These are phyloP conservation scores for Neurospora tetraspora DNA, from an alignment of 495 filamentous ascomycete genomes.

Conservation along the genomic window DNA sequence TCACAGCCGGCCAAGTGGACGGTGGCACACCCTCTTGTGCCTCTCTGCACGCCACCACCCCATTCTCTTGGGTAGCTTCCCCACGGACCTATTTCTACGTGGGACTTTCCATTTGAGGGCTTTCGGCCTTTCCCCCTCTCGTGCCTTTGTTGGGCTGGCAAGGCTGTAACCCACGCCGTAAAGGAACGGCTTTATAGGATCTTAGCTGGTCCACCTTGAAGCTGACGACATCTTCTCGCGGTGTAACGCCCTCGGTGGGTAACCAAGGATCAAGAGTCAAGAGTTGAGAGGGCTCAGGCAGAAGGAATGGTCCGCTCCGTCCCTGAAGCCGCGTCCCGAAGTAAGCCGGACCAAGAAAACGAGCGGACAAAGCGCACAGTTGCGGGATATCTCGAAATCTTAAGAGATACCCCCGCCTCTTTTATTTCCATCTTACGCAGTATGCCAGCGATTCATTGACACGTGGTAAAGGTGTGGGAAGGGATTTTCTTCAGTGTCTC, in stretches of 20 bases:
- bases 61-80: conserved; percentile 5
- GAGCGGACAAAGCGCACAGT: background rate
- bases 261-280: background rate
- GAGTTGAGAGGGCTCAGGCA: background rate
- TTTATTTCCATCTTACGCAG: background rate
- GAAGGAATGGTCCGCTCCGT: background rate
- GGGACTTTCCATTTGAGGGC: background rate
- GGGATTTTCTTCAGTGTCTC: background rate
- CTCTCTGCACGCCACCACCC: conserved; percentile 12
- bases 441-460: conserved; percentile 22
- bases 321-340: background rate
- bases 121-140: background rate
- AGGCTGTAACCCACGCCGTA: background rate
- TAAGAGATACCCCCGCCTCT: conserved; percentile 1
- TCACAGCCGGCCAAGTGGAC: conserved; percentile 26
- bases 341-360: background rate
- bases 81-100: background rate
- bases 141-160: background rate
- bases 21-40: conserved; percentile 4
- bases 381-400: background rate
- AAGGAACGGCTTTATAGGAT: background rate
- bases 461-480: conserved; percentile 19
- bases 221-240: conserved; percentile 1
- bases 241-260: background rate
- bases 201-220: background rate